Evolutionary conservation across 2,329 filamentous ascomycete genomes (phyloP).

Genomic region (Aspergillus ochraceus): DNA sequence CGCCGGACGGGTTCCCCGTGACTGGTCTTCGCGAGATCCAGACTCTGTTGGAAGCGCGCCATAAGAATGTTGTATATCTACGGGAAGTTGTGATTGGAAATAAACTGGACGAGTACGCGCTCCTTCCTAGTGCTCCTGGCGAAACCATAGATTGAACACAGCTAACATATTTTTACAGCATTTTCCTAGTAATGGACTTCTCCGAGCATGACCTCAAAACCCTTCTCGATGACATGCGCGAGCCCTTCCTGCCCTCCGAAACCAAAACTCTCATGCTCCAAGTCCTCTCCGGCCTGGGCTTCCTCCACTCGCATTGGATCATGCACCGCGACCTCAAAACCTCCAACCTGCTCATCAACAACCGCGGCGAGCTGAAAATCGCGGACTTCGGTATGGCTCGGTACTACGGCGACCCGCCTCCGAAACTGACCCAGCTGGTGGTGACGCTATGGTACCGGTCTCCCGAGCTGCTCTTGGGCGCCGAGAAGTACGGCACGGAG

Average conservation of each 20-base stretch:
- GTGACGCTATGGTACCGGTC: slow-evolving; percentile 97
- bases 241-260: slow-evolving; percentile 90
- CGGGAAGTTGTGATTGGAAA: slow-evolving; percentile 82
- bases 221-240: slow-evolving; percentile 88
- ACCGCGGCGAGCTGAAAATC: slow-evolving; percentile 90
- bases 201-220: slow-evolving; percentile 95
- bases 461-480: slow-evolving; percentile 84
- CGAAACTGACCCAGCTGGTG: slow-evolving; percentile 84
- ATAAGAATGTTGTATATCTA: slow-evolving; percentile 79
- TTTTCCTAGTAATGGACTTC: slow-evolving; percentile 96
- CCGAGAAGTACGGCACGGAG: slow-evolving; percentile 69
- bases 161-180: slow-evolving; percentile 57
- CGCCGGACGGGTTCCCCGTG: slow-evolving; percentile 81
- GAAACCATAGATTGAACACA: too few species aligned
- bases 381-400: slow-evolving; percentile 98
- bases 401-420: slow-evolving; percentile 75
- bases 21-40: slow-evolving; percentile 93
- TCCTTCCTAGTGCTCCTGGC: background rate
- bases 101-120: slow-evolving; percentile 56
- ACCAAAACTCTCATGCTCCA: slow-evolving; percentile 87
- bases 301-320: slow-evolving; percentile 87
- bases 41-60: slow-evolving; percentile 76
- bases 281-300: slow-evolving; percentile 74
- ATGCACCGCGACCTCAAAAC: slow-evolving; percentile 93
- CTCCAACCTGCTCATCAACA: slow-evolving; percentile 90